These are phyloP conservation scores for Aspergillus haitiensis DNA, from an alignment of 495 filamentous ascomycete species.

Conservation along the genomic window DNA sequence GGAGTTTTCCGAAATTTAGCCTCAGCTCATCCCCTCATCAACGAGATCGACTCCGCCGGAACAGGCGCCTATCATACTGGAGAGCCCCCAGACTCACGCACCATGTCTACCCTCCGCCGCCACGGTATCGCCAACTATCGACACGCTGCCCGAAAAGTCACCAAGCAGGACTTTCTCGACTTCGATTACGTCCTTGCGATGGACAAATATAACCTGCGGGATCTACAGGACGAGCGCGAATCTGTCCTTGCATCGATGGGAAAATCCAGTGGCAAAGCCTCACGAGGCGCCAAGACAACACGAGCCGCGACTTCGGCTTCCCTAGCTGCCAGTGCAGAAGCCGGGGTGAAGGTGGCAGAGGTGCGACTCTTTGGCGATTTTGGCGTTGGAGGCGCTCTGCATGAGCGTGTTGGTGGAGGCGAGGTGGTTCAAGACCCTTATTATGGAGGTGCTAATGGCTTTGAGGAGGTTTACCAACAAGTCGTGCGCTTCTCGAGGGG, in stretches of 20 bases:
- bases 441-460: slow-evolving; percentile 80
- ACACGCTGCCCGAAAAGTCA: slow-evolving; percentile 76
- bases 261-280: slow-evolving; percentile 28
- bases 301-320: slow-evolving; percentile 31
- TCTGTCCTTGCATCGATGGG: slow-evolving; percentile 52
- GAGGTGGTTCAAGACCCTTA: slow-evolving; percentile 89
- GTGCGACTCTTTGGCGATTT: slow-evolving; percentile 87
- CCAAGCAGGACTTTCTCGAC: slow-evolving; percentile 66
- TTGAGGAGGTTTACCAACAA: slow-evolving; percentile 85
- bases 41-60: slow-evolving; percentile 81
- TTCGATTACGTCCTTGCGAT: slow-evolving; percentile 96
- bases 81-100: slow-evolving; percentile 74
- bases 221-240: slow-evolving; percentile 61
- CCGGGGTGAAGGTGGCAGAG: slow-evolving; percentile 43
- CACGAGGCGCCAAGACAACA: slow-evolving; percentile 27
- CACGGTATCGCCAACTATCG: slow-evolving; percentile 74
- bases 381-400: slow-evolving; percentile 63
- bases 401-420: slow-evolving; percentile 67
- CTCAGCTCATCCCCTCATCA: slow-evolving; percentile 58
- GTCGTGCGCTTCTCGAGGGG: slow-evolving; percentile 74
- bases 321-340: slow-evolving; percentile 32
- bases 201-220: slow-evolving; percentile 79
- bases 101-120: slow-evolving; percentile 72
- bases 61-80: slow-evolving; percentile 82
- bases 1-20: slow-evolving; percentile 79